These are phyloP conservation scores for Gossypium schwendimanii DNA, from an alignment of 441 rosid genomes.

Conservation along the genomic window DNA sequence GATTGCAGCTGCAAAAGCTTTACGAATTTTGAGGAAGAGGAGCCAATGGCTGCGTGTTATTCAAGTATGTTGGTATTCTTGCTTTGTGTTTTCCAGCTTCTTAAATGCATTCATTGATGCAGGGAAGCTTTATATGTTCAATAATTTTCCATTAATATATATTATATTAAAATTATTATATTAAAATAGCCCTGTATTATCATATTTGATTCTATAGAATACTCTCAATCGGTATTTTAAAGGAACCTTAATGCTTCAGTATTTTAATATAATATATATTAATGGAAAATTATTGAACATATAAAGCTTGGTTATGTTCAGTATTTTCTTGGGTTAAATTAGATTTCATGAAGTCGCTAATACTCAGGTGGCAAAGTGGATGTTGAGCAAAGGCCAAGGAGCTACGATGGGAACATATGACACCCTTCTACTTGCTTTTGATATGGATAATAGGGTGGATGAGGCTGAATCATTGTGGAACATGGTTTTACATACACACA, in stretches of 20 bases:
- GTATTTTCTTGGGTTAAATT: background rate
- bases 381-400: slow-evolving; percentile 90
- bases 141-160: background rate
- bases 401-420: slow-evolving; percentile 83
- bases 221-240: background rate
- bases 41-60: slow-evolving; percentile 62
- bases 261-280: too few relatives aligned
- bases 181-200: too few relatives aligned
- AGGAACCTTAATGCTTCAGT: background rate
- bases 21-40: slow-evolving; percentile 43
- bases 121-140: background rate
- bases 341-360: background rate
- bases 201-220: background rate
- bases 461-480: slow-evolving; percentile 88
- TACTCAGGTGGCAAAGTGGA: slow-evolving; percentile 78
- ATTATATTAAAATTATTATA: too few relatives aligned
- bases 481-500: slow-evolving; percentile 61
- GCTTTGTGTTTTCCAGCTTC: background rate
- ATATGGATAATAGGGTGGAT: slow-evolving; percentile 62
- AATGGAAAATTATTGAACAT: too few relatives aligned
- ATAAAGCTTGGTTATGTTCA: background rate
- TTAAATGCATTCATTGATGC: background rate
- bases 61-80: slow-evolving; percentile 41
- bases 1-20: slow-evolving; percentile 57
- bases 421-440: slow-evolving; percentile 69